Conservation (phyloP, 495 filamentous ascomycete species). For the Hapsidospora chrysogenum region DNA sequence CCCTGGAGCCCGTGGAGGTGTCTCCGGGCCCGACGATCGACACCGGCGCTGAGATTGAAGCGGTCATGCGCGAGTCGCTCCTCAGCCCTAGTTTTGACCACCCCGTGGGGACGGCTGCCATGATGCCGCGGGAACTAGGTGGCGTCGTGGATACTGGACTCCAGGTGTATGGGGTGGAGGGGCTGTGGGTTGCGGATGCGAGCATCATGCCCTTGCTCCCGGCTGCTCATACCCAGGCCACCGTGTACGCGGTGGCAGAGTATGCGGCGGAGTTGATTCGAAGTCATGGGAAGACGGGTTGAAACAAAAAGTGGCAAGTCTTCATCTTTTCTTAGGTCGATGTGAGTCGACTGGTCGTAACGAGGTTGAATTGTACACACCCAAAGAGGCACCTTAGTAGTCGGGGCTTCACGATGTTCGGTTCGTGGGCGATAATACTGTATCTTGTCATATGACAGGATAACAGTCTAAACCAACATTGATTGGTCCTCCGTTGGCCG, state of each 20-base stretch:
- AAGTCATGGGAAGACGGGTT: too few relatives aligned
- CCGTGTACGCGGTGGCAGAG: constrained; percentile 33
- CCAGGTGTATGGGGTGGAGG: constrained; percentile 25
- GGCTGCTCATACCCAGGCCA: constrained; percentile 20
- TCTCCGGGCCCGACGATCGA: constrained; percentile 27
- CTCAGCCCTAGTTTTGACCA: too few relatives aligned
- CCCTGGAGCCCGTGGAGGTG: constrained; percentile 18
- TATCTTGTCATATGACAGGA: too few relatives aligned
- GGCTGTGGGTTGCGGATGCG: constrained; percentile 29
- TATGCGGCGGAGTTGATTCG: constrained; percentile 27
- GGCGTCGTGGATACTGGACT: constrained; percentile 29
- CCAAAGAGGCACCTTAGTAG: too few relatives aligned
- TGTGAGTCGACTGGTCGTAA: too few relatives aligned
- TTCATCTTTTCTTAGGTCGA: too few relatives aligned
- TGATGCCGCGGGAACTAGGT: constrained; percentile 6
- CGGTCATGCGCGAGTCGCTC: constrained; percentile 13
- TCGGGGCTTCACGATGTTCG: too few relatives aligned
- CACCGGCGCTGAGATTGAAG: constrained; percentile 22
- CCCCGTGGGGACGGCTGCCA: constrained; percentile 19
- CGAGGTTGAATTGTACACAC: too few relatives aligned
- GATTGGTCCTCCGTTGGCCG: neutral
- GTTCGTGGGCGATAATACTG: too few relatives aligned
- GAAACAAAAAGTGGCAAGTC: too few relatives aligned
- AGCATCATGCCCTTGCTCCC: constrained; percentile 25
- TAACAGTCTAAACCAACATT: too few relatives aligned